Base-by-base conservation (phyloP, 352 stramenopile species). In the Phytophthora cryptogea region DNA sequence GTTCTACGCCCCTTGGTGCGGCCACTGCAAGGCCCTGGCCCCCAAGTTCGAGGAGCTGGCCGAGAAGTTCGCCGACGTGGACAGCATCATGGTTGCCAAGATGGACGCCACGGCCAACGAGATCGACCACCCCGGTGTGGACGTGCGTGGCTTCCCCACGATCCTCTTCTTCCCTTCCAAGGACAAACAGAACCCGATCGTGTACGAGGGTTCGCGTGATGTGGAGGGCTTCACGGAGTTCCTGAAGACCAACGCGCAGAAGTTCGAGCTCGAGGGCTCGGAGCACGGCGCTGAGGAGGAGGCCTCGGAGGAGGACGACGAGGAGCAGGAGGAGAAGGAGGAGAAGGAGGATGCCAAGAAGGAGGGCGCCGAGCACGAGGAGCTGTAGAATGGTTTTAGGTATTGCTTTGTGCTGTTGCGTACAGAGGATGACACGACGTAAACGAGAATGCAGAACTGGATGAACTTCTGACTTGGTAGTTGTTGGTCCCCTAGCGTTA, bases 21-120 rank as follows among this genome's bases (percentile, higher is more conserved):
- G 88, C 23, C 90, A 97, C 83, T 97, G 90, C 80, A 96, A 96
- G 76, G 63, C 80, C n/a, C 80, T 98, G 16, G 88, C 85, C 8
- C 92, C 92, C 42, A 91, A 90, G 70, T 97, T 95, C 72, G 88
- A 96, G 60, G 88, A 96, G 72, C 75, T 97, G 49, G 90, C 85
- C 20, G 85, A 94, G 70, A 83, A 78, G 45, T 97, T 96, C 57
- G 78, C 84, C 2, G 80, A 96, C 50, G 88, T 97, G 30, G 86
- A 97, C 59, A 93, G 81, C 63, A 88, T 98, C 39, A 56, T 98
- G 37, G 97, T 98, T 65, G 94, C 85, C 60, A 98, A 98, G 90
- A 98, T 98, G 70, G 95, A 98, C 68, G 81, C 92, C 32, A 98
- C 93, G 3, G 91, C 91, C 49, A 98, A 98, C 78, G 95, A 98